Evolutionary conservation across 805 yeast species (phyloP).

Genomic region (Saccharomyces paradoxus): DNA sequence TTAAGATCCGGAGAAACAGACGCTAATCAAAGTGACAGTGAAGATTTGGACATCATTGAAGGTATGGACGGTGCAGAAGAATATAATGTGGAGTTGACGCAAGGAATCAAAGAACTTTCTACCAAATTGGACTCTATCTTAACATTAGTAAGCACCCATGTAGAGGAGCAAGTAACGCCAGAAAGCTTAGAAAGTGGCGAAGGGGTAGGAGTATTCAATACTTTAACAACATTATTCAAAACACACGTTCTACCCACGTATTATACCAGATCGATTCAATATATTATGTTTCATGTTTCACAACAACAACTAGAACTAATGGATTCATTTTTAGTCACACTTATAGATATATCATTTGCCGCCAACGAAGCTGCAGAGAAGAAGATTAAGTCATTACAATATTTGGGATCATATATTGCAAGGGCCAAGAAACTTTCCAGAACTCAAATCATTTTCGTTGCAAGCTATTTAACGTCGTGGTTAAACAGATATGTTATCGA

Average conservation of each 20-base stretch:
- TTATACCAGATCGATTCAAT: constrained; percentile 82
- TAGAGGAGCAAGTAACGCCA: constrained; percentile 42
- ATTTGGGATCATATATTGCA: constrained; percentile 82
- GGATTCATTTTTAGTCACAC: constrained; percentile 73
- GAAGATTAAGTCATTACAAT: constrained; percentile 84
- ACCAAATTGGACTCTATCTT: constrained; percentile 67
- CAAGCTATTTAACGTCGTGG: constrained; percentile 80
- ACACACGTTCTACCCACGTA: constrained; percentile 86
- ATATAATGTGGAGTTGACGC: constrained; percentile 39
- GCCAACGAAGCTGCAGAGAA: constrained; percentile 60
- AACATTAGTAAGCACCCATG: constrained; percentile 44
- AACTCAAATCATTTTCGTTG: constrained; percentile 70
- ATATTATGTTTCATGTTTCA: constrained; percentile 68
- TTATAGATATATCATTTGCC: constrained; percentile 77
- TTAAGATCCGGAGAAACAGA: constrained; percentile 29
- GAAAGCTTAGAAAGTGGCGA: constrained; percentile 50
- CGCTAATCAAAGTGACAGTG: constrained; percentile 28
- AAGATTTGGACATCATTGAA: constrained; percentile 26
- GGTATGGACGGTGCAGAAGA: constrained; percentile 37
- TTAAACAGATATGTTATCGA: constrained; percentile 70
- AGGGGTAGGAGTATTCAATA: constrained; percentile 62
- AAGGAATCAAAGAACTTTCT: constrained; percentile 46
- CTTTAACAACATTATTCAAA: constrained; percentile 67
- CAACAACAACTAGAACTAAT: constrained; percentile 76
- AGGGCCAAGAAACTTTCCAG: constrained; percentile 68